Evolutionary conservation across 1,139 yeast species (phyloP), one percentile per base, ranked within the genome.

Genomic region (Taiozyma sp.): DNA sequence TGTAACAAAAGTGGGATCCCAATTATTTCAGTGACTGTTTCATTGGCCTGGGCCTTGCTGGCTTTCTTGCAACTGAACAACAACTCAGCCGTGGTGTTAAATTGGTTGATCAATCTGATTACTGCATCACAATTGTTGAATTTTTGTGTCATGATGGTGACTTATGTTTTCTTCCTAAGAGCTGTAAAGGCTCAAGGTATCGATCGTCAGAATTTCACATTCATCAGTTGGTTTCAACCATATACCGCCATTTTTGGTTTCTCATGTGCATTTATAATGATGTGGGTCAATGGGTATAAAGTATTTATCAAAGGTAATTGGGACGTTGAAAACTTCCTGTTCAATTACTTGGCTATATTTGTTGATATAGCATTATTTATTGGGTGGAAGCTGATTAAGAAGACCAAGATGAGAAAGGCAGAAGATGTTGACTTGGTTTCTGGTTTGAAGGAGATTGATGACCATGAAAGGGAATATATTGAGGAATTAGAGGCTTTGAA

Each of bases 111-210:
- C 50, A 83, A 81, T 60, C 71, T 88, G 58, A 85, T 86, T 59
- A 88, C 96, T 2, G 88, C 91, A 1, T 84, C 91, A 3, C 93
- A 87, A 67, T 71, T 88, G 58, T 79, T 88, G 62, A 87, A 85
- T 65, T 87, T 83, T 62, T 77, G 79, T 44, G 74, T 81, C 56
- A 81, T 88, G 75, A 71, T 81, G 52, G 64, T 81, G 42, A 83
- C 85, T 3, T 88, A 85, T 68, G 54, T 74, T 55, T 81, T 76
- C 68, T 88, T 88, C 68, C 77, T 79, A 67, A 71, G 75, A 48
- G 93, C 91, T 3, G 74, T 80, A 58, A 64, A 72, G 43, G 80
- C 75, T 1, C 91, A 85, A 59, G 78, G 79, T 9, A 68, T 83
- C 42, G 75, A 76, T 50, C 68, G 91, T 47, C 70, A 74, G 37